phyloP scores from a whole-genome alignment of 2,329 filamentous ascomycete genomes.

The Claviceps humidiphila region DNA sequence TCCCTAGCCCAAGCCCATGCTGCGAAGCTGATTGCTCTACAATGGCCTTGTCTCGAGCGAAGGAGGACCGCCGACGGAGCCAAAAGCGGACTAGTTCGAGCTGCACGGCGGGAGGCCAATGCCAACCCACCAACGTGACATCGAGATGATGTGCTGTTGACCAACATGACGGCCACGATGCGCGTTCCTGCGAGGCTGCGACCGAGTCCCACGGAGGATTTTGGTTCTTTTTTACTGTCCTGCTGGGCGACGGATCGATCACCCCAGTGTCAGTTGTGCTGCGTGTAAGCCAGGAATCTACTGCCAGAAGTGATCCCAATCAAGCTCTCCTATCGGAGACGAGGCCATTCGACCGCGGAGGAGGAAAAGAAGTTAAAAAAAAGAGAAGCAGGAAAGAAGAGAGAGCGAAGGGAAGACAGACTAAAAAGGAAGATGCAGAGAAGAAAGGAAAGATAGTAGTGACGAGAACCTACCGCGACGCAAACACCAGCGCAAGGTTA shows the following conservation, averaged over 20 bases:
- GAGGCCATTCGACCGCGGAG: neutral
- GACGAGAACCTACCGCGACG: neutral
- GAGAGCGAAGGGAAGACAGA: too few species aligned
- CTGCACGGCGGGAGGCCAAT: constrained; percentile 1
- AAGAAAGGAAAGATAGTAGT: neutral
- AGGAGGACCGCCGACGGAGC: neutral
- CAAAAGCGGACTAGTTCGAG: constrained; percentile 1
- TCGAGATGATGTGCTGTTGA: neutral
- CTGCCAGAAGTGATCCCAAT: neutral
- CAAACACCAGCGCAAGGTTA: neutral
- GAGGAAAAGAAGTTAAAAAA: neutral
- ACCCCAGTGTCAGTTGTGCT: neutral
- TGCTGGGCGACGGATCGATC: constrained; percentile 1
- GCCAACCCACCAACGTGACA: neutral
- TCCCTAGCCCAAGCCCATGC: constrained; percentile 32
- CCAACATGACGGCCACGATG: constrained; percentile 1
- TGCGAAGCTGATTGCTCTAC: constrained; percentile 35
- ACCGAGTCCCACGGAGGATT: neutral
- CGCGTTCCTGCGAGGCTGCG: neutral
- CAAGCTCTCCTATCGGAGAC: neutral
- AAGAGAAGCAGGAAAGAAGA: neutral
- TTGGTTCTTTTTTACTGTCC: neutral
- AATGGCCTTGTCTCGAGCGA: constrained; percentile 9
- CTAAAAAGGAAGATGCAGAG: neutral
- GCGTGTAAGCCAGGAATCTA: neutral